Conservation (phyloP, 805 yeast species). For the Debaryomyces tyrocola region DNA sequence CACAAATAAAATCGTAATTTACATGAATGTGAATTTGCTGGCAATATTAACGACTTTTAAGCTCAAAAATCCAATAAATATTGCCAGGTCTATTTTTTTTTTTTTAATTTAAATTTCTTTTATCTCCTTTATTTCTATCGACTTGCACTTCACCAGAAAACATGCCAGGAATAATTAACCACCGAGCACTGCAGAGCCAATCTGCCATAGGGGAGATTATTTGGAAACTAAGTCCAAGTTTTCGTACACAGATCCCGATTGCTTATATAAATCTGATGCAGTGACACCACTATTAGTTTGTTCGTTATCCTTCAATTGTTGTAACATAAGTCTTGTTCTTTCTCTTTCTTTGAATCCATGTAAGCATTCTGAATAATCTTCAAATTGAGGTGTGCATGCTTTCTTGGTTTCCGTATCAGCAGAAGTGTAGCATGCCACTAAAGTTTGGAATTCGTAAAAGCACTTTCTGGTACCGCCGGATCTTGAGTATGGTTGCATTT, state of each 20-base stretch:
- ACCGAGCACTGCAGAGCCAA: no score
- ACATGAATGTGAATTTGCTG: not conserved
- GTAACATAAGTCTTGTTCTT: slow-evolving; percentile 44
- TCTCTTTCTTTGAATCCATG: slow-evolving; percentile 49
- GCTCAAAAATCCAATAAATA: not conserved
- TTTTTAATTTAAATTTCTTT: not conserved
- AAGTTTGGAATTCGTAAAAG: slow-evolving; percentile 47
- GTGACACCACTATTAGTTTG: slow-evolving; percentile 38
- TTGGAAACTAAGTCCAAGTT: slow-evolving; percentile 39
- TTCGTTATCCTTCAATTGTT: slow-evolving; percentile 47
- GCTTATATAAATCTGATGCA: slow-evolving; percentile 44
- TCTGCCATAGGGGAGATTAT: not conserved
- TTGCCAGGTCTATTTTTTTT: not conserved
- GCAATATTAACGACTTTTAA: not conserved
- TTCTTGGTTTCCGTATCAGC: slow-evolving; percentile 43
- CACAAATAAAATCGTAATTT: not conserved
- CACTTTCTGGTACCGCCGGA: slow-evolving; percentile 49
- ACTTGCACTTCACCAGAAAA: no score
- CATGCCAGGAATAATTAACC: no score
- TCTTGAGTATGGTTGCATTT: slow-evolving; percentile 49
- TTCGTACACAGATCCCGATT: slow-evolving; percentile 41
- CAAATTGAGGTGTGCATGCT: slow-evolving; percentile 43
- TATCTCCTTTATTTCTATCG: not conserved
- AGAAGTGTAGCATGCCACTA: slow-evolving; percentile 44
- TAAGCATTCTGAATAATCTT: slow-evolving; percentile 48